Percentiles rank a stretch among this genome's conserved stretches.
These are phyloP conservation scores for Lathyrus tuberosus DNA, from an alignment of 306 rosid species.

Conservation along the genomic window DNA sequence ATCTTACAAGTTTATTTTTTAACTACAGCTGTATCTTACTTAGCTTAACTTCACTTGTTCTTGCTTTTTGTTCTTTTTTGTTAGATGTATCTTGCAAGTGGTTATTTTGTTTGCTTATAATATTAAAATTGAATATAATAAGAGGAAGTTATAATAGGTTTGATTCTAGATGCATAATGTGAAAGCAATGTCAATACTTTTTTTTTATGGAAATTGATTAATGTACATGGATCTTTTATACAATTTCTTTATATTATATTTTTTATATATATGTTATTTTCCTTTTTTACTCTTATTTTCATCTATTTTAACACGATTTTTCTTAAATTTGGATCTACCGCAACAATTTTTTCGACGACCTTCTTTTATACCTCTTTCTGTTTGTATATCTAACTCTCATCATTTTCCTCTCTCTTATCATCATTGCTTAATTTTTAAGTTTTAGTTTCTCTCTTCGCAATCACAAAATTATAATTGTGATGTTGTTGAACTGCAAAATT, in stretches of 20 bases:
- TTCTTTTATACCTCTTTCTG: no score
- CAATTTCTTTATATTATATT: neutral
- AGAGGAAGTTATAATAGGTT: neutral
- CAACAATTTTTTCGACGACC: no score
- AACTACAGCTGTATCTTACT: constrained; percentile 8
- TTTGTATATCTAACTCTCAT: no score
- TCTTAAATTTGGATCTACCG: neutral
- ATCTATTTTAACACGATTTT: neutral
- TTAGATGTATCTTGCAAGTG: constrained; percentile 4
- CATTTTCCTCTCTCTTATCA: no score
- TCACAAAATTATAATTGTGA: no score
- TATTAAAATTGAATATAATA: constrained; percentile 3
- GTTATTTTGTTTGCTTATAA: constrained; percentile 1
- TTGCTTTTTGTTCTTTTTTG: neutral
- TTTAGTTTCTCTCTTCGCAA: no score
- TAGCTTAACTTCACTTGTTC: neutral
- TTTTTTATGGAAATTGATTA: neutral
- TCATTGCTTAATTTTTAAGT: no score
- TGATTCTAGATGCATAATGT: neutral
- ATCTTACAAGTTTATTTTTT: neutral
- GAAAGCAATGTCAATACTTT: neutral
- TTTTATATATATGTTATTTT: neutral
- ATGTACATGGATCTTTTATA: neutral
- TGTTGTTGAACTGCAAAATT: no score
- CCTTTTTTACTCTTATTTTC: neutral